Percentiles rank a stretch among this genome's conserved stretches.
phyloP scores from a whole-genome alignment of 148 eudicot genomes.

The Spergularia marina region DNA sequence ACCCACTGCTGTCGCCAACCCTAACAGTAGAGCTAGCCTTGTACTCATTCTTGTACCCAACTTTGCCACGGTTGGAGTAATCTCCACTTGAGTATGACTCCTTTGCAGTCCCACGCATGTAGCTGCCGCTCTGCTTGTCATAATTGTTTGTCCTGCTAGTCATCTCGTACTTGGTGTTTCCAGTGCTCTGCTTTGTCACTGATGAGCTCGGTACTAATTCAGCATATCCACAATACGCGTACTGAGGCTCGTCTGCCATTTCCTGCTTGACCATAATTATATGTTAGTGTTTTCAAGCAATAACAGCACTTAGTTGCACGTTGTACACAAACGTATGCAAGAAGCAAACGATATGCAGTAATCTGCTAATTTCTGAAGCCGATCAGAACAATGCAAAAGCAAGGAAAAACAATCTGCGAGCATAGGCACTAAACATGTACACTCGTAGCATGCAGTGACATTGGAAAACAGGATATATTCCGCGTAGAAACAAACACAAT shows the following conservation, averaged over 20 bases:
- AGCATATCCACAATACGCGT: not conserved
- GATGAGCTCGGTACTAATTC: not conserved
- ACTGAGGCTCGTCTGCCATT: conserved; percentile 4
- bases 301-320: too few species aligned
- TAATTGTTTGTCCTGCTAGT: conserved; percentile 3
- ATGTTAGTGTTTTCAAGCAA: too few species aligned
- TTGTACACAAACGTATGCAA: too few species aligned
- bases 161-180: not conserved
- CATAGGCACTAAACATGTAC: too few species aligned
- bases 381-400: too few species aligned
- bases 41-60: conserved; percentile 25
- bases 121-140: conserved; percentile 23
- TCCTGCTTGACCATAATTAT: conserved; percentile 2
- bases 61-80: conserved; percentile 15
- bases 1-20: conserved; percentile 26
- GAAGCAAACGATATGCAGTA: too few species aligned
- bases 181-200: conserved; percentile 1
- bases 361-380: too few species aligned
- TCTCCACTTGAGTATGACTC: conserved; percentile 21
- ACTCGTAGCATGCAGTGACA: too few species aligned
- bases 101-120: conserved; percentile 12
- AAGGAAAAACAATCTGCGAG: too few species aligned
- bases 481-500: too few species aligned
- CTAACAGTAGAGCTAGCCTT: conserved; percentile 9
- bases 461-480: too few species aligned